Percentiles rank a stretch among this genome's conserved stretches.
Evolutionary conservation across 305 asterid species (phyloP).

Genomic region (Rubia tinctorum): DNA sequence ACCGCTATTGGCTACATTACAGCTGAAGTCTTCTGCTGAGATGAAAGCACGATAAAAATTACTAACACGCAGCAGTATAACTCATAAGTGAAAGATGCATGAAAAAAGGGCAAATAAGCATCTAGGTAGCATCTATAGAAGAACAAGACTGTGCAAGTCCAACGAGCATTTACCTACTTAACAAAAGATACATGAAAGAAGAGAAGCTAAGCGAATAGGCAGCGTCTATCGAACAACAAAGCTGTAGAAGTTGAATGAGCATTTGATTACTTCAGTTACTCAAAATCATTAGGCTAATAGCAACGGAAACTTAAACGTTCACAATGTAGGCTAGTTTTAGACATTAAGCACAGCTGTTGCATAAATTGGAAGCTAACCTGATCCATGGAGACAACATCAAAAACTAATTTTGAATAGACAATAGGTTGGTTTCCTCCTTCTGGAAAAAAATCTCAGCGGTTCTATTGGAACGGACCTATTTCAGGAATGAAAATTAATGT

Average conservation of each 20-base stretch:
- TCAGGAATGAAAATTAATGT: neutral
- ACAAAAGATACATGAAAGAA: no score
- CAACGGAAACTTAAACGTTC: neutral
- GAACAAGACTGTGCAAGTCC: no score
- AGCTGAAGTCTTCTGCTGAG: slow-evolving; percentile 63
- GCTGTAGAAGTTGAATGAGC: neutral
- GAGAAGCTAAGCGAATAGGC: no score
- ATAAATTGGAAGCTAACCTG: neutral
- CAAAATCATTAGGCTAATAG: neutral
- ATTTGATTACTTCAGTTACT: neutral
- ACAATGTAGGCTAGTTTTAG: neutral
- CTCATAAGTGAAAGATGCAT: no score
- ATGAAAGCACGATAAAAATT: neutral
- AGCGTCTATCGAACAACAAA: no score
- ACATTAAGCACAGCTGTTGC: neutral
- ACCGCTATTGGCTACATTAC: slow-evolving; percentile 76
- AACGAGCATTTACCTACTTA: no score
- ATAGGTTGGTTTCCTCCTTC: neutral
- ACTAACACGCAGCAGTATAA: neutral
- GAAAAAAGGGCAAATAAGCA: no score
- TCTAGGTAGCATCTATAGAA: no score
- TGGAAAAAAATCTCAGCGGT: neutral
- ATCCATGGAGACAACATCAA: neutral
- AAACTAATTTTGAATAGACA: neutral
- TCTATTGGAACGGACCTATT: neutral